phyloP scores from a whole-genome alignment of 129 eudicot species.

The Chrysanthemum lavandulifolium region DNA sequence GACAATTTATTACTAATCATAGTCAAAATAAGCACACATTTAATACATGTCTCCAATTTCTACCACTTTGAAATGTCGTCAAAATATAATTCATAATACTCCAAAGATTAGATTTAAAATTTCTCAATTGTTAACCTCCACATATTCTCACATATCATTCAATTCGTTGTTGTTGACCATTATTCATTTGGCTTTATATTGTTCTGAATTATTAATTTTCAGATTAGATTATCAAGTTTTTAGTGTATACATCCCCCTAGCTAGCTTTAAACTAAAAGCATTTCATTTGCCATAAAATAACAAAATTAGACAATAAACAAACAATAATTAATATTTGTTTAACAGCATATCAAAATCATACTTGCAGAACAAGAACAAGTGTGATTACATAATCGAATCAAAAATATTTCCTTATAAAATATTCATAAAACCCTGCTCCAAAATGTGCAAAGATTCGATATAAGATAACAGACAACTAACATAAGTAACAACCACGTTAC shows the following conservation, averaged over 20 bases:
- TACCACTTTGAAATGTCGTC: neutral
- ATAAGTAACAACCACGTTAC: slow-evolving; percentile 40
- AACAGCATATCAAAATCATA: neutral
- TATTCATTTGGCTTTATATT: neutral
- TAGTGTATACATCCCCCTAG: neutral
- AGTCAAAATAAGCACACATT: slow-evolving; percentile 18
- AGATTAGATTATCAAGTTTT: neutral
- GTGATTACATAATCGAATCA: neutral
- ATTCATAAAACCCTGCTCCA: neutral
- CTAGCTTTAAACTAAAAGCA: neutral
- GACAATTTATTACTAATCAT: slow-evolving; percentile 2
- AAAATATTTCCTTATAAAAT: neutral
- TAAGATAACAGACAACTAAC: slow-evolving; percentile 26
- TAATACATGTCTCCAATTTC: neutral
- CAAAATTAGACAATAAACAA: neutral
- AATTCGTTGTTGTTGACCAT: neutral
- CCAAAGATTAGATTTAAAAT: neutral
- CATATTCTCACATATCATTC: neutral
- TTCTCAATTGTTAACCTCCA: neutral
- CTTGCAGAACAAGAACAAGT: neutral
- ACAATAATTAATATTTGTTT: neutral
- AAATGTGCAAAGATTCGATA: slow-evolving; percentile 39
- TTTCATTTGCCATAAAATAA: neutral
- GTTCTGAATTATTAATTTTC: neutral
- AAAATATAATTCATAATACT: neutral